Percentiles rank a stretch among this genome's conserved stretches.
Conservation (phyloP, 1,284 basidiomycete genomes). For the Prillingera fragicola region DNA sequence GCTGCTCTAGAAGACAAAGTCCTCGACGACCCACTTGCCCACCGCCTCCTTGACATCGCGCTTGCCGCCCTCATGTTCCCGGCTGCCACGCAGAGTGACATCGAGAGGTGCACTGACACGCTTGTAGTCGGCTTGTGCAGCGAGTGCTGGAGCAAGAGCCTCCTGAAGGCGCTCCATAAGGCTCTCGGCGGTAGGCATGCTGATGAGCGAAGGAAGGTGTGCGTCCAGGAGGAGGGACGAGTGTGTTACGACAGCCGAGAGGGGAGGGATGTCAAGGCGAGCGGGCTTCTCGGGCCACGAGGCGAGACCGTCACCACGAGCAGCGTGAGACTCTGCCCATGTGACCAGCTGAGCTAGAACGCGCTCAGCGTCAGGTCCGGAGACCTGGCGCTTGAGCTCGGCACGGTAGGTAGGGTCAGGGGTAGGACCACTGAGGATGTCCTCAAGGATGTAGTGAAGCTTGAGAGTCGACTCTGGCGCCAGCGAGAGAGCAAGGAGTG, state of each 20-base stretch:
- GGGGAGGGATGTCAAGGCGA: conserved; percentile 4
- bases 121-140: conserved; percentile 36
- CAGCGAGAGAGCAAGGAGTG: conserved; percentile 25
- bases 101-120: conserved; percentile 41
- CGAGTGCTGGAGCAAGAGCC: conserved; percentile 33
- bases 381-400: conserved; percentile 29
- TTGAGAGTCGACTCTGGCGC: conserved; percentile 10
- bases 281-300: conserved; percentile 25
- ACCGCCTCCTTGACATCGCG: conserved; percentile 32
- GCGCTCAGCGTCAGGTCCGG: conserved; percentile 29
- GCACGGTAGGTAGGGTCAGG: conserved; percentile 40
- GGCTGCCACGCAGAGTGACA: conserved; percentile 34
- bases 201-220: conserved; percentile 40
- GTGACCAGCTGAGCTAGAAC: conserved; percentile 27
- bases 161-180: conserved; percentile 30
- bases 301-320: conserved; percentile 23
- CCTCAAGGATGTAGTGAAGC: conserved; percentile 19
- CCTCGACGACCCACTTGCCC: conserved; percentile 44
- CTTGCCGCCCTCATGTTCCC: conserved; percentile 19
- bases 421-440: conserved; percentile 27
- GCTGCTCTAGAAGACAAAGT: conserved; percentile 32
- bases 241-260: conserved; percentile 28
- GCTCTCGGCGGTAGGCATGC: conserved; percentile 22
- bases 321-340: conserved; percentile 34
- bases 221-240: conserved; percentile 43